phyloP scores from a whole-genome alignment of 75 land plant genomes.

The Chamaecyparis obtusa region DNA sequence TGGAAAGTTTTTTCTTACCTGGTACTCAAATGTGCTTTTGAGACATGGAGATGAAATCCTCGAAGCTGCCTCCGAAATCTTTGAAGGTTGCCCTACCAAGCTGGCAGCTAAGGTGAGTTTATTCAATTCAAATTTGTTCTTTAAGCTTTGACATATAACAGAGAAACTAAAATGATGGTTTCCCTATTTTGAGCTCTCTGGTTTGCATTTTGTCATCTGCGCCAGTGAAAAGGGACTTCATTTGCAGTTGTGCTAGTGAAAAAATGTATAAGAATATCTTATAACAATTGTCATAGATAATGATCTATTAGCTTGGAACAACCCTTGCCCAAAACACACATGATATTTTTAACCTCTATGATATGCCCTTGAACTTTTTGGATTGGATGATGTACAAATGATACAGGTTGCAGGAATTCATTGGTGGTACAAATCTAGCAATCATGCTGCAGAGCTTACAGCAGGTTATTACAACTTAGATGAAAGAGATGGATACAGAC shows the following conservation, averaged over 20 bases:
- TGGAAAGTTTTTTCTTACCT: slow-evolving; percentile 72
- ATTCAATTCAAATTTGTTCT: not conserved
- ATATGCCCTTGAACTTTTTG: too few species aligned
- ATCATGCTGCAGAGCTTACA: slow-evolving; percentile 68
- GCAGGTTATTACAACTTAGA: slow-evolving; percentile 64
- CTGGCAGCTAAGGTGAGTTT: slow-evolving; percentile 66
- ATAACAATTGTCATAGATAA: not conserved
- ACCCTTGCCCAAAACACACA: not conserved
- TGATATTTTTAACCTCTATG: not conserved
- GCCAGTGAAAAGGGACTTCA: not conserved
- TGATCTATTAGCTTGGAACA: too few species aligned
- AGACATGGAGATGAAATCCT: slow-evolving; percentile 79
- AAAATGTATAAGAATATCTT: not conserved
- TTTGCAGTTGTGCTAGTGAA: not conserved
- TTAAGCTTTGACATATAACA: not conserved
- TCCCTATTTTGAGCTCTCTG: not conserved
- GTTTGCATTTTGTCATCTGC: not conserved
- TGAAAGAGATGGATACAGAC: too few species aligned
- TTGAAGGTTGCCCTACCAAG: slow-evolving; percentile 47
- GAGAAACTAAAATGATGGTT: not conserved
- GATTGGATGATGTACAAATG: too few species aligned
- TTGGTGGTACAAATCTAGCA: slow-evolving; percentile 58
- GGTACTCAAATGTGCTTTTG: slow-evolving; percentile 73
- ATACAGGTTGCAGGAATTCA: too few species aligned
- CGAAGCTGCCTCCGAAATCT: slow-evolving; percentile 52